Evolutionary conservation across 2,329 filamentous ascomycete species (phyloP), one percentile per base, ranked within the genome.

Genomic region (Cercospora janseana): DNA sequence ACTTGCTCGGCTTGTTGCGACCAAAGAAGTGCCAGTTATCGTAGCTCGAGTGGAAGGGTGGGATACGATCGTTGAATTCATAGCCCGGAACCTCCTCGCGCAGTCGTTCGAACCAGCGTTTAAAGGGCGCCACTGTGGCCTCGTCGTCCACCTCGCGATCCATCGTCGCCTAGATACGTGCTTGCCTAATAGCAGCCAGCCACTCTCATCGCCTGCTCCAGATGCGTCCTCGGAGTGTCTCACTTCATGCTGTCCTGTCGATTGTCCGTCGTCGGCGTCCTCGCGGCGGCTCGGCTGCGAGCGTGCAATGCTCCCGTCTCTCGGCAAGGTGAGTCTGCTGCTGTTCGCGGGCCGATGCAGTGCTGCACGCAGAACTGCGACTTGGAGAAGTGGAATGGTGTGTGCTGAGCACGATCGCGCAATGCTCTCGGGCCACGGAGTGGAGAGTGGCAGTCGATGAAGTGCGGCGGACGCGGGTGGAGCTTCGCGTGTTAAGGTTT

Each of bases 401-500:
- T n/a, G n/a, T n/a, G n/a, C n/a, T n/a, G n/a, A n/a, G n/a, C n/a
- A n/a, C n/a, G n/a, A 40, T 23, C 8, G 20, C n/a, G 35, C 16
- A 16, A 21, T 20, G 9, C 7, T 20, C 34, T 37, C 34, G 34
- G 16, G 10, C 8, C 20, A 40, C 16, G 35, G 15, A 6, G 1
- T 8, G 34, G 18, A 9, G n/a, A 23, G 16, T 40, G 20, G 35
- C 21, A 12, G 34, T 23, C 18, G 34, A 40, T 23, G 35, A 40
- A 23, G n/a, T n/a, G 18, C 20, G 18, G 35, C 35, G 21, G 21
- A 40, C 35, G 35, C 35, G 35, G 35, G 35, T 26, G 35, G 35
- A 40, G 93, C 93, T 41, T 93, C 97, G 54, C 93, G 93, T 90
- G 79, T 98, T 61, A 98, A 93, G 53, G 93, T 93, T 56, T 95